These are phyloP conservation scores for Gnetum montanum DNA, from an alignment of 75 land plant genomes.

Conservation along the genomic window DNA sequence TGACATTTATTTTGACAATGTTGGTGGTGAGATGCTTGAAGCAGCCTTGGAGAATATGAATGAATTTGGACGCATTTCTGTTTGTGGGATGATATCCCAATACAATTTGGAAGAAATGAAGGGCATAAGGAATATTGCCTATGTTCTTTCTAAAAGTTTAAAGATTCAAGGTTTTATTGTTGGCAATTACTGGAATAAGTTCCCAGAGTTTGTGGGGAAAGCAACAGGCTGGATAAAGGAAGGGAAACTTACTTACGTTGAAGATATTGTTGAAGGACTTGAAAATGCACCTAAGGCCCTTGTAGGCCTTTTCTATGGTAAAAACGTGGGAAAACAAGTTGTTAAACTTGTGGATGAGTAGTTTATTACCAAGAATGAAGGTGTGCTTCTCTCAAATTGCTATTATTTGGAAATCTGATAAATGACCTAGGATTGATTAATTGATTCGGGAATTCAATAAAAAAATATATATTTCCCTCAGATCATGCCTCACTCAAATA, in stretches of 20 bases:
- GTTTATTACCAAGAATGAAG: no score
- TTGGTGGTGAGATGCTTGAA: conserved; percentile 50
- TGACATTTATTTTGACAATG: conserved; percentile 61
- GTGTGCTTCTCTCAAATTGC: no score
- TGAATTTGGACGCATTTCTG: conserved; percentile 27
- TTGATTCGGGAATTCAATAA: no score
- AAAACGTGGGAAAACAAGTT: conserved; percentile 51
- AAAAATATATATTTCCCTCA: no score
- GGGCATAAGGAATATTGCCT: conserved; percentile 33
- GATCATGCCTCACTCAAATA: no score
- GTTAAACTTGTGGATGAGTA: conserved; percentile 26
- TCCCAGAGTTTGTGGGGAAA: conserved; percentile 23
- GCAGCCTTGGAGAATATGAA: conserved; percentile 46
- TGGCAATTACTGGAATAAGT: conserved; percentile 12
- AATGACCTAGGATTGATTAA: no score
- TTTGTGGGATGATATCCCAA: conserved; percentile 46
- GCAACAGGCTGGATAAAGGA: conserved; percentile 17
- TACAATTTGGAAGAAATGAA: conserved; percentile 29
- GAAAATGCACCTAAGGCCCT: conserved; percentile 50
- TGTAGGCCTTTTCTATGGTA: conserved; percentile 36
- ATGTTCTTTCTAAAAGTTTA: conserved; percentile 22
- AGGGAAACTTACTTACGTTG: conserved; percentile 40
- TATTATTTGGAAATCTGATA: no score
- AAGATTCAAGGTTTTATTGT: conserved; percentile 44
- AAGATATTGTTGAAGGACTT: conserved; percentile 35